A percentile compares a stretch with the other conserved stretches of the same genome.
Conservation (phyloP, 176 grass and related monocot genomes). For the Oryza meyeriana region DNA sequence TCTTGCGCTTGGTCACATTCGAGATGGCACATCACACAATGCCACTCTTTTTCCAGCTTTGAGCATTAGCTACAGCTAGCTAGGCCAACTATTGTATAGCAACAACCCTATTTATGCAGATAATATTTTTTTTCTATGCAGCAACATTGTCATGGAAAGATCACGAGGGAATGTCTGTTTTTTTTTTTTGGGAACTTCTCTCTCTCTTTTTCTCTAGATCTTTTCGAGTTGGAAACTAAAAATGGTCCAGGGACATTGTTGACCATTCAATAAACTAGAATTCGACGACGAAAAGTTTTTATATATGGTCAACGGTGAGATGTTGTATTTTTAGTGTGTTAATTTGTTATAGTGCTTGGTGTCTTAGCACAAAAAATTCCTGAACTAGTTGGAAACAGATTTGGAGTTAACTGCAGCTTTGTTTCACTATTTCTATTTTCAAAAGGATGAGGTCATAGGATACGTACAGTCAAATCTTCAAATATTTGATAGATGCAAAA, state of each 20-base stretch:
- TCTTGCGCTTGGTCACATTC: background rate
- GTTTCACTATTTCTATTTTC: too few species aligned
- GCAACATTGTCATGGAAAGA: background rate
- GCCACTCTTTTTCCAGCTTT: conserved; percentile 12
- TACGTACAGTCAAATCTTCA: too few species aligned
- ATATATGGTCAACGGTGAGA: background rate
- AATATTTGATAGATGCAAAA: too few species aligned
- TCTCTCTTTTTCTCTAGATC: background rate
- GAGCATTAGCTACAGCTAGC: background rate
- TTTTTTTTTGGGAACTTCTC: background rate
- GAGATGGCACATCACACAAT: conserved; percentile 4
- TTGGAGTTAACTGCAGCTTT: too few species aligned
- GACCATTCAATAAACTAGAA: background rate
- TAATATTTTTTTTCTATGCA: background rate
- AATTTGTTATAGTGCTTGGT: too few species aligned
- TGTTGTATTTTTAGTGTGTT: background rate
- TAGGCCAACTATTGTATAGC: background rate
- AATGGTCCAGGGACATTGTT: background rate
- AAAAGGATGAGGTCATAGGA: too few species aligned
- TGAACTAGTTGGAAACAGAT: too few species aligned
- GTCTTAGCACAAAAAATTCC: too few species aligned
- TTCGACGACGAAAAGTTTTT: too few species aligned
- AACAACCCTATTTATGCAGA: background rate
- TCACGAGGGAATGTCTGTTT: background rate
- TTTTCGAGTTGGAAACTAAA: background rate